These are phyloP conservation scores for Mayamaea pseudoterrestris DNA, from an alignment of 108 stramenopile genomes.

Conservation along the genomic window DNA sequence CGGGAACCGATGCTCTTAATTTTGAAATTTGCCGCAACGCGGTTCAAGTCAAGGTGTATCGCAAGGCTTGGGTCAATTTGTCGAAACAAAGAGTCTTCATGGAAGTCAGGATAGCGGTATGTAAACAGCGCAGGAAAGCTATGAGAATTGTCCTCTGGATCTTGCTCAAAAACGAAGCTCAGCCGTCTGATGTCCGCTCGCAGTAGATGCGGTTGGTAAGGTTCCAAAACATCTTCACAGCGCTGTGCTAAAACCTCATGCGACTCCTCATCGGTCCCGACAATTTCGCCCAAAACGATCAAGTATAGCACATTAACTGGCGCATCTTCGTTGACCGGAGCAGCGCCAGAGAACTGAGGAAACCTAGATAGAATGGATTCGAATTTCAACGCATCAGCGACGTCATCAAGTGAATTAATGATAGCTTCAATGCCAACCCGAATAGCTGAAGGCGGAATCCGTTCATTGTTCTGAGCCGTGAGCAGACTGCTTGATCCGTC, in stretches of 20 bases:
- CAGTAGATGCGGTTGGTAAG: constrained; percentile 28
- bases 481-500: constrained; percentile 32
- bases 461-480: constrained; percentile 27
- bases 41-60: constrained; percentile 79
- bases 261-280: constrained; percentile 27
- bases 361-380: constrained; percentile 16
- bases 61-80: constrained; percentile 90
- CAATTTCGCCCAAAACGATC: constrained; percentile 37
- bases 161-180: constrained; percentile 50
- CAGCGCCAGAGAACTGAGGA: constrained; percentile 42
- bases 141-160: constrained; percentile 7
- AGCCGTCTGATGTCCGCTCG: constrained; percentile 73
- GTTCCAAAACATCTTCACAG: constrained; percentile 33
- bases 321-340: constrained; percentile 15
- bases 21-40: constrained; percentile 83
- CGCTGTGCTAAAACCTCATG: constrained; percentile 30
- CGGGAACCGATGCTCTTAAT: constrained; percentile 59
- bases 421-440: constrained; percentile 54
- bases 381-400: constrained; percentile 16
- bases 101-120: constrained; percentile 69
- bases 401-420: constrained; percentile 32
- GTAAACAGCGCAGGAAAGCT: constrained; percentile 88
- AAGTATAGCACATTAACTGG: constrained; percentile 86
- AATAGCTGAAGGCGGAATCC: constrained; percentile 38
- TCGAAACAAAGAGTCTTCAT: constrained; percentile 87